Evolutionary conservation across 768 basidiomycete genomes (phyloP).

Genomic region (Pleurotus ostreatus): DNA sequence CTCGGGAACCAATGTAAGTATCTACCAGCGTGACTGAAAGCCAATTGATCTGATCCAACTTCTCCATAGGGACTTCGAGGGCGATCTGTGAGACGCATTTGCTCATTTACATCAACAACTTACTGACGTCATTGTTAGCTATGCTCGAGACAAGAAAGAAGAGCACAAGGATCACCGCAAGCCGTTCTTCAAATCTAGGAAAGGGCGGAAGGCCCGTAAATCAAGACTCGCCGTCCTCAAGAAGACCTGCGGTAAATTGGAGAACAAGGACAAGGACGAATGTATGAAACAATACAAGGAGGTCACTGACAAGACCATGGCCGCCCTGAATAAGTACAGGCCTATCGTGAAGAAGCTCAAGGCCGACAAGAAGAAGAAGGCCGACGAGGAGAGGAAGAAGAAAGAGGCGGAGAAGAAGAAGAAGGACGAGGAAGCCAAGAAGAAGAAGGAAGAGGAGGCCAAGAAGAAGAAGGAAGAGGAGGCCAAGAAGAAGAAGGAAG

Average conservation of each 20-base stretch:
- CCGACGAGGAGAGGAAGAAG: slow-evolving; percentile 2
- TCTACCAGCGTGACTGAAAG: background rate
- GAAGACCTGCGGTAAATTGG: slow-evolving; percentile 4
- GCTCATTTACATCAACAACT: background rate
- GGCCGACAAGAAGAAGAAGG: background rate
- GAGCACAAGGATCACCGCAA: background rate
- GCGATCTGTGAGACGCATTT: background rate
- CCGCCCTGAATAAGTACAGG: background rate
- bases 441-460: slow-evolving; percentile 1
- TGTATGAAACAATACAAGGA: slow-evolving; percentile 4
- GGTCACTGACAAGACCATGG: background rate
- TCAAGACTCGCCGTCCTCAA: slow-evolving; percentile 3
- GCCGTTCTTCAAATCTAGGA: background rate
- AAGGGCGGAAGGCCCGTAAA: background rate
- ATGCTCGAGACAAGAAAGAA: slow-evolving; percentile 3
- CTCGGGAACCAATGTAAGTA: slow-evolving; percentile 6
- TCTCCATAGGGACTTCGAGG: background rate
- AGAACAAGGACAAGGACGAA: slow-evolving; percentile 2
- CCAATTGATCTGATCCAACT: background rate
- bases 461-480: slow-evolving; percentile 1
- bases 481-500: background rate
- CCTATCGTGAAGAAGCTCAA: background rate
- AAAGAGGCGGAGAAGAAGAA: slow-evolving; percentile 5
- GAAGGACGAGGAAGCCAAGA: background rate
- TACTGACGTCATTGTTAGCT: background rate